Conservation (phyloP, 768 basidiomycete genomes). For the Collybia sordida region DNA sequence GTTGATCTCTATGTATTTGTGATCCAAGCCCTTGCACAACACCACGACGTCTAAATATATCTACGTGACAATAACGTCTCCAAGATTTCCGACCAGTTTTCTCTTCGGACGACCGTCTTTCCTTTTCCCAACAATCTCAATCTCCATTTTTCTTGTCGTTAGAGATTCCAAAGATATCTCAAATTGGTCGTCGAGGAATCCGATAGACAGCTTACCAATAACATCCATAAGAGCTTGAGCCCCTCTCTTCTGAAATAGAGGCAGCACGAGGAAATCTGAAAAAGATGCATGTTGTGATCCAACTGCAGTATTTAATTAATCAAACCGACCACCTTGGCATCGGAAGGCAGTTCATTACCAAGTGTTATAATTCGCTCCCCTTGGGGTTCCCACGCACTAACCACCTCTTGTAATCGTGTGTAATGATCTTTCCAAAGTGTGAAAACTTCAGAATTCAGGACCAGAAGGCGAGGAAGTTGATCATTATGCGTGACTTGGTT, state of each 20-base stretch:
- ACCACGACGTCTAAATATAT: not conserved
- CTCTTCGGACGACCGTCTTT: constrained; percentile 45
- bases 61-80: constrained; percentile 43
- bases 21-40: not conserved
- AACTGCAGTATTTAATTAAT: constrained; percentile 25
- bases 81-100: constrained; percentile 39
- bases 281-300: constrained; percentile 44
- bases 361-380: constrained; percentile 46
- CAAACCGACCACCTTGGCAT: not conserved
- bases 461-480: constrained; percentile 43
- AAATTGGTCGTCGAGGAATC: constrained; percentile 40
- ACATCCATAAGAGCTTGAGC: constrained; percentile 32
- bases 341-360: constrained; percentile 28
- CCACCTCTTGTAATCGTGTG: constrained; percentile 49
- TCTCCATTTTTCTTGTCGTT: constrained; percentile 35
- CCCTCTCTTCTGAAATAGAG: constrained; percentile 32
- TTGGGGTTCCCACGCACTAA: constrained; percentile 53
- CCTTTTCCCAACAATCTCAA: constrained; percentile 38
- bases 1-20: too few species aligned
- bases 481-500: constrained; percentile 3
- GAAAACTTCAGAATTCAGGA: constrained; percentile 78
- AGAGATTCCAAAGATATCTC: constrained; percentile 29
- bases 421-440: constrained; percentile 82
- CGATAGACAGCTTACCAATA: constrained; percentile 35
- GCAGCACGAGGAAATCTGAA: constrained; percentile 47